These are phyloP conservation scores for Lactarius deliciosus DNA, from an alignment of 768 basidiomycete genomes.

Conservation along the genomic window DNA sequence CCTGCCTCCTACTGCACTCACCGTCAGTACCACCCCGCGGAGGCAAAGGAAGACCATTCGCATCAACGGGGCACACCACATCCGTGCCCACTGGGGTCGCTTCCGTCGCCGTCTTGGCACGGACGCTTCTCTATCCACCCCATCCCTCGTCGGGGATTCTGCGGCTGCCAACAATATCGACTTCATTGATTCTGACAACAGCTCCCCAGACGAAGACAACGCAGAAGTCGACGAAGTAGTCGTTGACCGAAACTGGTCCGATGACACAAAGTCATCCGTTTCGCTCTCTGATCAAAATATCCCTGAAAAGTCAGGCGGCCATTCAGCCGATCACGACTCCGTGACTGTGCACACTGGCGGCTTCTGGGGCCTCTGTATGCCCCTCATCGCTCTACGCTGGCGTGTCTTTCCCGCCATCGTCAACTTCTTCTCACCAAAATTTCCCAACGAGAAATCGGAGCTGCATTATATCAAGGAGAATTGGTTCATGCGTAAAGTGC, in stretches of 20 bases:
- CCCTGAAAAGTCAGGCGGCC: constrained; percentile 52
- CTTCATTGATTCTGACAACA: constrained; percentile 35
- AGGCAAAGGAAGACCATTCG: constrained; percentile 42
- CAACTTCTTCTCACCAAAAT: constrained; percentile 60
- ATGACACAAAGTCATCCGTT: constrained; percentile 54
- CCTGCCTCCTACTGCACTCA: constrained; percentile 24
- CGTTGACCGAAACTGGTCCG: constrained; percentile 69
- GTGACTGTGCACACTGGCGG: constrained; percentile 37
- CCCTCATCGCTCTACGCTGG: constrained; percentile 53
- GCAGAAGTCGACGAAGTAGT: constrained; percentile 68
- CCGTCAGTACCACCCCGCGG: constrained; percentile 31
- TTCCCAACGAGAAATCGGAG: constrained; percentile 59
- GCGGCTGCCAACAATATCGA: constrained; percentile 33
- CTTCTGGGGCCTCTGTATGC: constrained; percentile 37
- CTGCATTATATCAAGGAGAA: constrained; percentile 57
- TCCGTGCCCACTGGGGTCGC: constrained; percentile 48
- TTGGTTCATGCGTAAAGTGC: constrained; percentile 67
- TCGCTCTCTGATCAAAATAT: constrained; percentile 51
- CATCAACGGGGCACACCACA: constrained; percentile 34
- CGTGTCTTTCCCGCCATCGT: constrained; percentile 53
- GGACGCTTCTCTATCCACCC: constrained; percentile 52
- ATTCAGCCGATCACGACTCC: constrained; percentile 40
- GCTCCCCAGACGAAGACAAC: constrained; percentile 37
- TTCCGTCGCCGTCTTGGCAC: constrained; percentile 56
- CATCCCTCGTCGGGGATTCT: constrained; percentile 32